Percentiles rank a stretch among this genome's conserved stretches.
Evolutionary conservation across 345 rosid species (phyloP).

Genomic region (Arabis hirsuta): DNA sequence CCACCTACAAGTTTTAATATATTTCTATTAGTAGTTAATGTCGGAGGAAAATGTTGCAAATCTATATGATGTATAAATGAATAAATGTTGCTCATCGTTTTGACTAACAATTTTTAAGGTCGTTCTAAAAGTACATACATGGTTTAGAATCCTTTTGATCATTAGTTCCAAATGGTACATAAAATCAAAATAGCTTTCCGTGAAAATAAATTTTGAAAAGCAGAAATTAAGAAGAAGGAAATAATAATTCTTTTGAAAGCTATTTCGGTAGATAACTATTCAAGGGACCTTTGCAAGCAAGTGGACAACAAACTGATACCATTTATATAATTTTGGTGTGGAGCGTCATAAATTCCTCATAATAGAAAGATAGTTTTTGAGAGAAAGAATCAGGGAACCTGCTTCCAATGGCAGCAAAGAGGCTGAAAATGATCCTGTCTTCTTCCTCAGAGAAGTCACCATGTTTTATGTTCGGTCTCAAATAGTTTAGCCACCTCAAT

Average conservation of each 20-base stretch:
- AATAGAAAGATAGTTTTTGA: not conserved
- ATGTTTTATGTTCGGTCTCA: conserved; percentile 93
- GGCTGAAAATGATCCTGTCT: conserved; percentile 73
- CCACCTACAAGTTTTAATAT: conserved; percentile 65
- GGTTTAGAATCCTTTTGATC: not conserved
- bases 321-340: conserved; percentile 4
- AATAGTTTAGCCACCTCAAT: conserved; percentile 94
- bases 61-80: not conserved
- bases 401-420: conserved; percentile 91
- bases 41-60: conserved; percentile 23
- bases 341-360: not conserved
- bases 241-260: not conserved
- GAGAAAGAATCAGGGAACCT: conserved; percentile 50
- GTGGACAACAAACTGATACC: conserved; percentile 13
- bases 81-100: conserved; percentile 30
- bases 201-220: not conserved
- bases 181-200: not conserved
- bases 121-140: conserved; percentile 29
- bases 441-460: conserved; percentile 91
- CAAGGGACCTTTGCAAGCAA: conserved; percentile 22
- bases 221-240: not conserved
- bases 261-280: conserved; percentile 36
- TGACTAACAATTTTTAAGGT: conserved; percentile 40
- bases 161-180: conserved; percentile 2
- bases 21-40: conserved; percentile 22